phyloP scores from a whole-genome alignment of 768 basidiomycete genomes.

The Leccinum longicurvipes region DNA sequence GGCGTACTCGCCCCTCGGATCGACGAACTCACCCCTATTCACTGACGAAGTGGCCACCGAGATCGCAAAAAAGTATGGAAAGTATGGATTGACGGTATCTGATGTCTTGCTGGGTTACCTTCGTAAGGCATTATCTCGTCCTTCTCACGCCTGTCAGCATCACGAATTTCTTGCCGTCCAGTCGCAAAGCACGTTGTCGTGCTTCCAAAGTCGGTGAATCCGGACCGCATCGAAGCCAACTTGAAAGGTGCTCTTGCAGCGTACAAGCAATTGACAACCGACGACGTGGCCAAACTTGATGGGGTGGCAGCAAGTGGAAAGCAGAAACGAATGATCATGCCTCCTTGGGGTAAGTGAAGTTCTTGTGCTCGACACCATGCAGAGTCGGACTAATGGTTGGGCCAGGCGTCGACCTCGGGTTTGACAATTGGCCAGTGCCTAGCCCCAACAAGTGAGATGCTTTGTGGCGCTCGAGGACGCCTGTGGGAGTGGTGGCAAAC shows the following conservation, averaged over 20 bases:
- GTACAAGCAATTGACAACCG: conserved; percentile 41
- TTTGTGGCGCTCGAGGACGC: neutral
- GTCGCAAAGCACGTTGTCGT: conserved; percentile 63
- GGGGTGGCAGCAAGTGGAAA: conserved; percentile 55
- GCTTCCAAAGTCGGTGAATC: conserved; percentile 78
- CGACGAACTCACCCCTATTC: conserved; percentile 62
- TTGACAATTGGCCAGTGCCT: conserved; percentile 54
- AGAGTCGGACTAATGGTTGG: conserved; percentile 12
- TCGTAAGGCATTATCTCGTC: conserved; percentile 35
- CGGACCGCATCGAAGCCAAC: conserved; percentile 61
- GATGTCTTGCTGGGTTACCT: conserved; percentile 64
- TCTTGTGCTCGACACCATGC: neutral
- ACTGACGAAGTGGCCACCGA: conserved; percentile 55
- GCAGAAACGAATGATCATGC: conserved; percentile 66
- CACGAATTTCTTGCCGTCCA: conserved; percentile 19
- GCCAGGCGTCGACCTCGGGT: conserved; percentile 62
- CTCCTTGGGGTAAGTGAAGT: conserved; percentile 60
- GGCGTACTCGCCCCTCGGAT: conserved; percentile 82
- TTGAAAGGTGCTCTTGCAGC: conserved; percentile 49
- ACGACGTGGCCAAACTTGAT: conserved; percentile 57
- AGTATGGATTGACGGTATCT: conserved; percentile 49
- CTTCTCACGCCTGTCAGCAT: conserved; percentile 6
- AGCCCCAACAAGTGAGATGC: conserved; percentile 4
- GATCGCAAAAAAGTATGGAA: conserved; percentile 58
- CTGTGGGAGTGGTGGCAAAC: neutral